These are phyloP conservation scores for Pilaira anomala DNA, from an alignment of 192 early-diverging fungal genomes.

Conservation along the genomic window DNA sequence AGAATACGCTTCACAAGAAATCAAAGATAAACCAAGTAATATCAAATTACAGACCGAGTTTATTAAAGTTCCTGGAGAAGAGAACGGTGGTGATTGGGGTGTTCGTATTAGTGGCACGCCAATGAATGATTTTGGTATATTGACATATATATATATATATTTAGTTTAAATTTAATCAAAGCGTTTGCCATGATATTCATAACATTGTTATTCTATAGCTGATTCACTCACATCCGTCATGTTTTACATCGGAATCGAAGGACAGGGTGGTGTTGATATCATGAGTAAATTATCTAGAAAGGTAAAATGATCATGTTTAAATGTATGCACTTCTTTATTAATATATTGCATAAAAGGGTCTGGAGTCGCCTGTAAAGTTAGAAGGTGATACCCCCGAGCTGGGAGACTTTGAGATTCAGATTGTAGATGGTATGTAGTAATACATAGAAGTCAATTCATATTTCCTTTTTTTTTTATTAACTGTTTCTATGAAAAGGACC, in stretches of 20 bases:
- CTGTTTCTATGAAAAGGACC: slow-evolving; percentile 5
- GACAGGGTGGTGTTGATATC: slow-evolving; percentile 58
- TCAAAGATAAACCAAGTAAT: slow-evolving; percentile 64
- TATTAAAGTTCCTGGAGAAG: slow-evolving; percentile 63
- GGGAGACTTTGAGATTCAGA: slow-evolving; percentile 64
- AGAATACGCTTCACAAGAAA: slow-evolving; percentile 70
- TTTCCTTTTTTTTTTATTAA: not conserved
- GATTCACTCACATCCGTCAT: slow-evolving; percentile 39
- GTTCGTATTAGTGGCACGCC: slow-evolving; percentile 73
- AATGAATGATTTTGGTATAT: slow-evolving; percentile 40
- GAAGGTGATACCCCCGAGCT: slow-evolving; percentile 63
- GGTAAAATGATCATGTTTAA: too few relatives aligned
- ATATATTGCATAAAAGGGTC: slow-evolving; percentile 27
- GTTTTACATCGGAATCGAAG: slow-evolving; percentile 82
- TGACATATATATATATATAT: too few relatives aligned
- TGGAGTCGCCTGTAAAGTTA: slow-evolving; percentile 38
- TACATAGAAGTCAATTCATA: not conserved
- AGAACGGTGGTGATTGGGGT: slow-evolving; percentile 72
- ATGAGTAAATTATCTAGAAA: slow-evolving; percentile 22
- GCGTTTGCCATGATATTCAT: too few relatives aligned
- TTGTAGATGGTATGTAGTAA: slow-evolving; percentile 53
- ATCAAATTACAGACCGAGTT: slow-evolving; percentile 71
- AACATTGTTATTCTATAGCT: too few relatives aligned
- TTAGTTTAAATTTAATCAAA: too few relatives aligned
- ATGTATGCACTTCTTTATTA: too few relatives aligned